Evolutionary conservation across 2,329 filamentous ascomycete species (phyloP).

Genomic region (Xylaria arbuscula): DNA sequence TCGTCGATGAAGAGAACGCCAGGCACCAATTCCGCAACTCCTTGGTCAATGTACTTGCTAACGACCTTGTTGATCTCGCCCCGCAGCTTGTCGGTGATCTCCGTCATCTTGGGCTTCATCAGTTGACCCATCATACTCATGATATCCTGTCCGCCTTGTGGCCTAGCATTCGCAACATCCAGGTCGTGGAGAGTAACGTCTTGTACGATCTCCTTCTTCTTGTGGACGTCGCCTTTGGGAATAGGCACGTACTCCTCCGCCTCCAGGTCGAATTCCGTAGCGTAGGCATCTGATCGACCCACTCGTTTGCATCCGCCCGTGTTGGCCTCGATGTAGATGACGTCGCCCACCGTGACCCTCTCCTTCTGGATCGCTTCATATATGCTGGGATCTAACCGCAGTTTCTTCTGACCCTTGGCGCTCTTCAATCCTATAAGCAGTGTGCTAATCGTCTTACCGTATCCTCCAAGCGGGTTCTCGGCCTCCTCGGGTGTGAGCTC

Average conservation of each 20-base stretch:
- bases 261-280: slow-evolving; percentile 97
- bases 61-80: slow-evolving; percentile 99
- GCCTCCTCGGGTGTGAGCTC: slow-evolving; percentile 98
- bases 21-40: slow-evolving; percentile 96
- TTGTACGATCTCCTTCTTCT: slow-evolving; percentile 99
- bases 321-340: slow-evolving; percentile 99
- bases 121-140: slow-evolving; percentile 99
- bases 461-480: slow-evolving; percentile 95
- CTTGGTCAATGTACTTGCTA: slow-evolving; percentile 98
- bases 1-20: slow-evolving; percentile 99
- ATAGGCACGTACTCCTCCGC: slow-evolving; percentile 99
- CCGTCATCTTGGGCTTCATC: slow-evolving; percentile 99
- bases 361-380: slow-evolving; percentile 99
- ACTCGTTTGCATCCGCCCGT: slow-evolving; percentile 98
- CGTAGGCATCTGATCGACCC: slow-evolving; percentile 94
- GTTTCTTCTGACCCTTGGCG: slow-evolving; percentile 96
- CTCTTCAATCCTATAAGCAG: slow-evolving; percentile 95
- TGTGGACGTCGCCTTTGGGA: slow-evolving; percentile 98
- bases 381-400: slow-evolving; percentile 95
- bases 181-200: slow-evolving; percentile 97
- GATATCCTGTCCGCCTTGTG: slow-evolving; percentile 97
- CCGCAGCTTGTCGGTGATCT: slow-evolving; percentile 97
- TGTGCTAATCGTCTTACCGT: slow-evolving; percentile 97
- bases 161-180: slow-evolving; percentile 93
- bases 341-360: slow-evolving; percentile 93